Evolutionary conservation across 257 asterid genomes (phyloP).

Genomic region (Nicotiana benthamiana): DNA sequence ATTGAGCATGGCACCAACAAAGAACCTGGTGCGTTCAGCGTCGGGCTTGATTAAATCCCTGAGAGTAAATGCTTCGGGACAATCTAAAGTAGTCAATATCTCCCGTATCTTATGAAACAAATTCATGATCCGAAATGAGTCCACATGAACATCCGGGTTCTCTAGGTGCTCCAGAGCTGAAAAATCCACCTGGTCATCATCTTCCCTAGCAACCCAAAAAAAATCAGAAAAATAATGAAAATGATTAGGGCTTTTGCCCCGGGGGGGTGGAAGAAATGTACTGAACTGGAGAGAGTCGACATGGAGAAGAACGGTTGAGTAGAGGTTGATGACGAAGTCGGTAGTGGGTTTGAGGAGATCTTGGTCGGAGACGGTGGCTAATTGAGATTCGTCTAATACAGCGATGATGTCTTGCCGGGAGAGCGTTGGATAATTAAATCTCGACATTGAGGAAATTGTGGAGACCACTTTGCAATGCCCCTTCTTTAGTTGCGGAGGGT

Average conservation of each 20-base stretch:
- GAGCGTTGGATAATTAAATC: slow-evolving; percentile 51
- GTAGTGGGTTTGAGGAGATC: slow-evolving; percentile 53
- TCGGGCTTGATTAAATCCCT: slow-evolving; percentile 78
- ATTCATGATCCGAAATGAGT: slow-evolving; percentile 46
- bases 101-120: slow-evolving; percentile 41
- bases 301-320: slow-evolving; percentile 43
- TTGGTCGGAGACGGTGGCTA: slow-evolving; percentile 52
- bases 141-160: slow-evolving; percentile 68
- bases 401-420: slow-evolving; percentile 44
- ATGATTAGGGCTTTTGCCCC: background rate
- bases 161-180: slow-evolving; percentile 70
- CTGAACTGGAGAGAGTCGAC: slow-evolving; percentile 42
- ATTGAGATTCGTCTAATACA: slow-evolving; percentile 37
- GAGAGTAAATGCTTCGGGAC: slow-evolving; percentile 54
- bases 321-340: slow-evolving; percentile 56
- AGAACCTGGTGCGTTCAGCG: slow-evolving; percentile 56
- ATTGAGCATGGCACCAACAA: slow-evolving; percentile 74
- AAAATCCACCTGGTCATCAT: slow-evolving; percentile 65
- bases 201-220: slow-evolving; percentile 40
- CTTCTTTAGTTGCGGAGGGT: no score
- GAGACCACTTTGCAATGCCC: background rate
- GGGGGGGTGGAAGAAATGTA: background rate
- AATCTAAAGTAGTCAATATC: slow-evolving; percentile 34
- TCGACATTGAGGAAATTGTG: slow-evolving; percentile 38
- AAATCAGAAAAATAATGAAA: background rate